A percentile compares a stretch with the other conserved stretches of the same genome.
Evolutionary conservation across 1,139 yeast species (phyloP).

Genomic region (Yamadazyma diddensiae): DNA sequence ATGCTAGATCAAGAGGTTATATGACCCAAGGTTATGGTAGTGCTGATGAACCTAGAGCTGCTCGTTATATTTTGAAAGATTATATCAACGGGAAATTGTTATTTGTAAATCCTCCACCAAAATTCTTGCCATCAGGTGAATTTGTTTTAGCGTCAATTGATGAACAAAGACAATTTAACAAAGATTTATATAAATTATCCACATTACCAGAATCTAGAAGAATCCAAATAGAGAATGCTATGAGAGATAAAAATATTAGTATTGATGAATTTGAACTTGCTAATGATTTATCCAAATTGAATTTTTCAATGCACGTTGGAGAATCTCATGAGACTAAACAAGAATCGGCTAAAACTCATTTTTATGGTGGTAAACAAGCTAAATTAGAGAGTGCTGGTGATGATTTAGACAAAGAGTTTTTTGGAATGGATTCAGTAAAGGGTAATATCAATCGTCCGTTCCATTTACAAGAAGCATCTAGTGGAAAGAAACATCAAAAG

Average conservation of each 20-base stretch:
- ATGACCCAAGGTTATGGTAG: slow-evolving; percentile 97
- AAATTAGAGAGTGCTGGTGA: slow-evolving; percentile 74
- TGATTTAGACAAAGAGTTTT: slow-evolving; percentile 82
- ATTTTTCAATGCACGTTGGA: slow-evolving; percentile 73
- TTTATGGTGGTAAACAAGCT: slow-evolving; percentile 80
- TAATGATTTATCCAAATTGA: slow-evolving; percentile 65
- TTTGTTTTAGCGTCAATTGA: slow-evolving; percentile 42
- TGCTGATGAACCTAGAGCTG: slow-evolving; percentile 95
- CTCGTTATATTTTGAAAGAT: slow-evolving; percentile 89
- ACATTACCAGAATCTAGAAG: slow-evolving; percentile 70
- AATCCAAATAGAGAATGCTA: slow-evolving; percentile 65
- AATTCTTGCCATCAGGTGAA: slow-evolving; percentile 32
- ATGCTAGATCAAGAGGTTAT: slow-evolving; percentile 95
- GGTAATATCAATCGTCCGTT: slow-evolving; percentile 72
- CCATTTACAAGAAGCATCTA: slow-evolving; percentile 48
- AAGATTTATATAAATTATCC: slow-evolving; percentile 63
- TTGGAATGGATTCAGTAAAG: slow-evolving; percentile 59
- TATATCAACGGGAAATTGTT: slow-evolving; percentile 89
- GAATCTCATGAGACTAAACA: slow-evolving; percentile 25
- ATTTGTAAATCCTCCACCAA: slow-evolving; percentile 86
- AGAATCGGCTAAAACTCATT: slow-evolving; percentile 39
- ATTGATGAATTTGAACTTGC: slow-evolving; percentile 59
- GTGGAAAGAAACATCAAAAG: slow-evolving; percentile 72
- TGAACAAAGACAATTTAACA: slow-evolving; percentile 62
- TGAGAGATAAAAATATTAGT: slow-evolving; percentile 51